A percentile compares a stretch with the other conserved stretches of the same genome.
Conservation (phyloP, 495 filamentous ascomycete species). For the Talaromyces adpressus region DNA sequence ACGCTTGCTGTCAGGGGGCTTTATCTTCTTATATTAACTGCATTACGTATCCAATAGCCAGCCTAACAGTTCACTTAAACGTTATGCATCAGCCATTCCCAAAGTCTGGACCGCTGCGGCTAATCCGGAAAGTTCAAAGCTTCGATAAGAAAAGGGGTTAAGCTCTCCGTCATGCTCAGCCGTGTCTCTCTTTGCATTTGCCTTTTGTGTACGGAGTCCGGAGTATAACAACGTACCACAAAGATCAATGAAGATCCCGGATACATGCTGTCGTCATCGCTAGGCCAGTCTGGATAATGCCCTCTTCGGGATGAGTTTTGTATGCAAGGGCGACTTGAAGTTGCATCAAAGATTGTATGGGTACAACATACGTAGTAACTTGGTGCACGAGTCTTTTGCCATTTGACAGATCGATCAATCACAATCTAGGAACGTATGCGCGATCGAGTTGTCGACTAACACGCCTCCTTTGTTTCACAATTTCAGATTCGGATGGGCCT, state of each 20-base stretch:
- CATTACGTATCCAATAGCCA: neutral
- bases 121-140: neutral
- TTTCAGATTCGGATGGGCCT: neutral
- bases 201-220: neutral
- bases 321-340: neutral
- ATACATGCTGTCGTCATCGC: neutral
- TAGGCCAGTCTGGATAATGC: neutral
- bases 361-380: neutral
- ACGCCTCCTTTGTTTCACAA: neutral
- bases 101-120: neutral
- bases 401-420: neutral
- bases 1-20: neutral
- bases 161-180: neutral
- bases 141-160: neutral
- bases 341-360: neutral
- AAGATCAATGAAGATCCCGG: neutral
- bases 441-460: neutral
- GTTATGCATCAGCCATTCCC: neutral
- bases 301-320: neutral
- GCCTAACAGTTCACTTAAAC: neutral
- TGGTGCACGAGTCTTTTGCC: neutral
- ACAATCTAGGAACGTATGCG: neutral
- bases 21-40: neutral
- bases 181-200: neutral
- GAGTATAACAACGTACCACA: neutral